Evolutionary conservation across 2,329 filamentous ascomycete species (phyloP), one percentile per base, ranked within the genome.

Genomic region (Cercospora canescens): DNA sequence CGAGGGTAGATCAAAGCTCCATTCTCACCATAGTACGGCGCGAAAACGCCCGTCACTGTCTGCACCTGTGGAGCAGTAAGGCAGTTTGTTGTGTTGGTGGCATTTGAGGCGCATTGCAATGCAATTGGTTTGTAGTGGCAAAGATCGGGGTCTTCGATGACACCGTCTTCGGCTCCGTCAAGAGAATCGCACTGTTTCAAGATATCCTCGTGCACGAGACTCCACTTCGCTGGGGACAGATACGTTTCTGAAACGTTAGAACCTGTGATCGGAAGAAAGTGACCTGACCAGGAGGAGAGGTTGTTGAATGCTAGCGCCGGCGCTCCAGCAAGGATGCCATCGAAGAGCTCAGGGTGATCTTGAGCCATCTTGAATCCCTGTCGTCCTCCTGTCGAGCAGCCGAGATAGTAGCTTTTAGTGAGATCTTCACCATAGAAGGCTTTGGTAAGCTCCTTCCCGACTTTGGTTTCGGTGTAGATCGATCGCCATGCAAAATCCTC

Each of bases 161-260:
- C 79, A 3, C 81, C 80, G 68, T 85, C 84, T 3, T 70, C 70
- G 6, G 77, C 77, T 12, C 81, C 81, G 66, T 85, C 84, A 1
- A 83, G 73, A 0, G 65, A 69, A 67, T 85, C 83, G 69, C 84
- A 86, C 69, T 85, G 82, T 7, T 77, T 75, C 30, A 85, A 65
- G 16, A 83, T 75, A 32, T 81, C 80, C 6, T 72, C 54, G 56
- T 81, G 77, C 16, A 83, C 79, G 0, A 76, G 69, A 1, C 73
- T 68, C 81, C 81, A 84, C 28, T 78, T 69, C 5, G 71, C 64
- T 8, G 67, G 37, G 0, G 77, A 69, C 18, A 83, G 73, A 68
- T 79, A 83, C 3, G 72, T 81, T 50, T 69, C 73, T 54, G 73
- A 81, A 18, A 68, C 77, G 30, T 74, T 70, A 6, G 77, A 58